These are phyloP conservation scores for Hura crepitans DNA, from an alignment of 441 rosid genomes.

Conservation along the genomic window DNA sequence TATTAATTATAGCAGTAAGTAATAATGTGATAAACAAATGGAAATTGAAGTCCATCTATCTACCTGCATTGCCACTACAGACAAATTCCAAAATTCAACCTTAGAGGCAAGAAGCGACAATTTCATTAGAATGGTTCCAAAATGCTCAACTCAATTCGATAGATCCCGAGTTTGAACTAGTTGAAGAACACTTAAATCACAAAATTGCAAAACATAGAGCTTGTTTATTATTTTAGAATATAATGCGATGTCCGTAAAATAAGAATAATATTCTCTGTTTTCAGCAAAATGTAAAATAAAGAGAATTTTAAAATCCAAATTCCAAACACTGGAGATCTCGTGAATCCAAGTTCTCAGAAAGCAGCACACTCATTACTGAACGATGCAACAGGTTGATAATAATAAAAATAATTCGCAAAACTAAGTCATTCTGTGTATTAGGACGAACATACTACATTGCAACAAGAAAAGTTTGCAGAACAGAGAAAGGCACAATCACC, in stretches of 20 bases:
- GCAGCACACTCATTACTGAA: neutral
- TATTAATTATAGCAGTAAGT: neutral
- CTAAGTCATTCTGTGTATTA: neutral
- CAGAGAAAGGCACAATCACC: neutral
- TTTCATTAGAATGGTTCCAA: neutral
- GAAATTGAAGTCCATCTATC: constrained; percentile 3
- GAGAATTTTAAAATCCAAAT: neutral
- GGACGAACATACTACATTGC: neutral
- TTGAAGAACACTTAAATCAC: neutral
- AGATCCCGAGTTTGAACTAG: neutral
- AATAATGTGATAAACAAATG: constrained; percentile 4
- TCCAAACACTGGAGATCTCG: neutral
- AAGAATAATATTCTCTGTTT: neutral
- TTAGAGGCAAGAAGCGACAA: neutral
- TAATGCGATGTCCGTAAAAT: neutral
- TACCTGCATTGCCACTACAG: neutral
- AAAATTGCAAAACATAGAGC: neutral
- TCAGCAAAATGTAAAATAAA: neutral
- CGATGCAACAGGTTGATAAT: no score
- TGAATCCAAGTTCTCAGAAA: no score
- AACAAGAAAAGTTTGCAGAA: neutral
- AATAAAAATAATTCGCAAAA: no score
- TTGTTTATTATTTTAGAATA: neutral
- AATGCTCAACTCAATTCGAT: neutral
- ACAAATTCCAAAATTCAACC: constrained; percentile 9